These are phyloP conservation scores for Trichothecium sympodiale DNA, from an alignment of 2,329 filamentous ascomycete species.

Conservation along the genomic window DNA sequence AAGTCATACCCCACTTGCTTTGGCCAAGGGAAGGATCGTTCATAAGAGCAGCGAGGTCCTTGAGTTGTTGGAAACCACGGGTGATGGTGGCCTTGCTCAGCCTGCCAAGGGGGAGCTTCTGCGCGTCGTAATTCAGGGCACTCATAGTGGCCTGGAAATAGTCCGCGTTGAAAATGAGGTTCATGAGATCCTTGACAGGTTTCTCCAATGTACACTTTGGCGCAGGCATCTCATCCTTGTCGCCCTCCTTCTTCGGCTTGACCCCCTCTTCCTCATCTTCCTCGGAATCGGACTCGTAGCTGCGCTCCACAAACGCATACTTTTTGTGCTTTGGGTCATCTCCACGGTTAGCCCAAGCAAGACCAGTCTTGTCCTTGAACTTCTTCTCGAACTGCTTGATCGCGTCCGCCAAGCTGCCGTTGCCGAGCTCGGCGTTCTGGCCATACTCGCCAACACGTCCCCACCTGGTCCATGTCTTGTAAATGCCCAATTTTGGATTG, in stretches of 20 bases:
- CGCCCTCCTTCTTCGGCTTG: conserved; percentile 22
- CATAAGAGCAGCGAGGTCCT: conserved; percentile 61
- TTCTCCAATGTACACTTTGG: conserved; percentile 45
- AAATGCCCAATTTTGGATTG: conserved; percentile 24
- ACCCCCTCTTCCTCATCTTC: conserved; percentile 33
- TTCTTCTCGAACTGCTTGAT: conserved; percentile 45
- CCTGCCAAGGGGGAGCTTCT: conserved; percentile 76
- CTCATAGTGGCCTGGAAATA: conserved; percentile 59
- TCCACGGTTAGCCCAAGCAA: conserved; percentile 41
- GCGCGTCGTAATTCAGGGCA: conserved; percentile 57
- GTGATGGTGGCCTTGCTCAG: conserved; percentile 69
- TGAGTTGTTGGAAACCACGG: conserved; percentile 65
- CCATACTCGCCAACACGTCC: conserved; percentile 60
- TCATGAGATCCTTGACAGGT: conserved; percentile 57
- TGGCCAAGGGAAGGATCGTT: conserved; percentile 36
- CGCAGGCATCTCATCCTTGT: conserved; percentile 19
- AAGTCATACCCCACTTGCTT: conserved; percentile 26
- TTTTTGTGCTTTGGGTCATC: conserved; percentile 51
- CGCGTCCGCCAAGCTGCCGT: conserved; percentile 30
- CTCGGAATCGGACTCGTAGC: conserved; percentile 61
- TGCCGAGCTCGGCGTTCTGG: conserved; percentile 31
- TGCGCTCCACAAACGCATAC: conserved; percentile 73
- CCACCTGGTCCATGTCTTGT: conserved; percentile 66
- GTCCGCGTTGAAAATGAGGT: conserved; percentile 72
- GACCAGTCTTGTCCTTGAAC: conserved; percentile 51